These are phyloP conservation scores for Pyracantha coccinea DNA, from an alignment of 331 rosid genomes.

Conservation along the genomic window DNA sequence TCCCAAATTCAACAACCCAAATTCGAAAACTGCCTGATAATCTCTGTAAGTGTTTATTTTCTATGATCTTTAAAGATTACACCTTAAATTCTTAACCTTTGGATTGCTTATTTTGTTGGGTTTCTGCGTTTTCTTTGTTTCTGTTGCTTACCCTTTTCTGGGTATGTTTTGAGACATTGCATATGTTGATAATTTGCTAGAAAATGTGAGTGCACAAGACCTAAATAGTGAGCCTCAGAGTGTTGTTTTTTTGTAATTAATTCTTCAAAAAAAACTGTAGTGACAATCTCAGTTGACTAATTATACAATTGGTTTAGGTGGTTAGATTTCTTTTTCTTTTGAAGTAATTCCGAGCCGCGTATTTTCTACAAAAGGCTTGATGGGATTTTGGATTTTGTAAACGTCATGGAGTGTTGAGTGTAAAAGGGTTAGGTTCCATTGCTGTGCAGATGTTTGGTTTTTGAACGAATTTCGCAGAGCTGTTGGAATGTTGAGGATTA, in stretches of 20 bases:
- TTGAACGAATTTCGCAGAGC: neutral
- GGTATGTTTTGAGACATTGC: conserved; percentile 10
- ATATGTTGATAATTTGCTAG: neutral
- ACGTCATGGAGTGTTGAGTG: neutral
- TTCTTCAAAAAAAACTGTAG: neutral
- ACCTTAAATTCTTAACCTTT: neutral
- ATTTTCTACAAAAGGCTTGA: neutral
- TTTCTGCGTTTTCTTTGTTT: neutral
- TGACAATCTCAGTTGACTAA: neutral
- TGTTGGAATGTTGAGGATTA: neutral
- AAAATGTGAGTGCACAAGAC: neutral
- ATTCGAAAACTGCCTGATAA: neutral
- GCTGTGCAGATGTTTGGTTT: neutral
- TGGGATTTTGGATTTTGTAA: neutral
- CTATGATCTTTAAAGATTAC: conserved; percentile 1
- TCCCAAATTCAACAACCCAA: conserved; percentile 11
- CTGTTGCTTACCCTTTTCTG: neutral
- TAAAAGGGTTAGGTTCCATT: neutral
- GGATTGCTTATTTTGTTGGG: neutral
- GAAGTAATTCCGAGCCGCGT: neutral
- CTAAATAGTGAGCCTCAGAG: neutral
- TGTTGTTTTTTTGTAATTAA: neutral
- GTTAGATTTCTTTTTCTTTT: neutral
- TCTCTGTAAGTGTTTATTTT: conserved; percentile 13
- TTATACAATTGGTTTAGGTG: neutral